Evolutionary conservation across 2,329 filamentous ascomycete genomes (phyloP).

Genomic region (Xylariales sp.): DNA sequence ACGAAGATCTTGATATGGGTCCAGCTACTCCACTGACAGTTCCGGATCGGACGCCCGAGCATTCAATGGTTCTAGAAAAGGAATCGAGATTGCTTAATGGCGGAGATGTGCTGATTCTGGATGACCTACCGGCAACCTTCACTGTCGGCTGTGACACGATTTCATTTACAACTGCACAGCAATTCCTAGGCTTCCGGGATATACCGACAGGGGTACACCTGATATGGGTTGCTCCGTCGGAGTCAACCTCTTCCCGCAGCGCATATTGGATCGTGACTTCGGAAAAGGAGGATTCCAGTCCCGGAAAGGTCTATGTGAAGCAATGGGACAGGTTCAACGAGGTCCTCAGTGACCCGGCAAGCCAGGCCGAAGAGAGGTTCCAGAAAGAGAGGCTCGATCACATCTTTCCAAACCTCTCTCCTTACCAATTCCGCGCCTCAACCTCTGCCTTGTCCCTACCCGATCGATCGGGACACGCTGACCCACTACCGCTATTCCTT

Average conservation of each 20-base stretch:
- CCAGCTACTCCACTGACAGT: conserved; percentile 13
- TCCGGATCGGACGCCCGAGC: conserved; percentile 14
- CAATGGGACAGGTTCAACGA: conserved; percentile 50
- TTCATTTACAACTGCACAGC: conserved; percentile 38
- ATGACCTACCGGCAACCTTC: conserved; percentile 46
- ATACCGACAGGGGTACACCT: conserved; percentile 55
- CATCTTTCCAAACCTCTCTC: conserved; percentile 37
- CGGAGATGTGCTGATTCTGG: conserved; percentile 48
- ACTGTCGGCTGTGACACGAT: conserved; percentile 50
- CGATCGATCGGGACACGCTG: conserved; percentile 11
- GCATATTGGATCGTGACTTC: conserved; percentile 53
- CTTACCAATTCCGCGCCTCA: conserved; percentile 35
- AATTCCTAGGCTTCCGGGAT: conserved; percentile 50
- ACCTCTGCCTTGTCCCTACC: conserved; percentile 5
- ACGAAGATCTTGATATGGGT: conserved; percentile 10
- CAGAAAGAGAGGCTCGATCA: conserved; percentile 36
- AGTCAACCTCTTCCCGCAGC: conserved; percentile 43
- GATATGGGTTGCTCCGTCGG: conserved; percentile 51
- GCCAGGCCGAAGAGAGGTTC: conserved; percentile 38
- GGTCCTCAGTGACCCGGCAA: conserved; percentile 43
- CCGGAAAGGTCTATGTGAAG: conserved; percentile 28
- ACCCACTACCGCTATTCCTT: conserved; percentile 20
- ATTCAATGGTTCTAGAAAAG: conserved; percentile 17
- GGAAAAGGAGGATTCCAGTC: conserved; percentile 22
- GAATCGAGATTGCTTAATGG: conserved; percentile 22